Conservation (phyloP, 331 rosid genomes). For the Malus hybrid region DNA sequence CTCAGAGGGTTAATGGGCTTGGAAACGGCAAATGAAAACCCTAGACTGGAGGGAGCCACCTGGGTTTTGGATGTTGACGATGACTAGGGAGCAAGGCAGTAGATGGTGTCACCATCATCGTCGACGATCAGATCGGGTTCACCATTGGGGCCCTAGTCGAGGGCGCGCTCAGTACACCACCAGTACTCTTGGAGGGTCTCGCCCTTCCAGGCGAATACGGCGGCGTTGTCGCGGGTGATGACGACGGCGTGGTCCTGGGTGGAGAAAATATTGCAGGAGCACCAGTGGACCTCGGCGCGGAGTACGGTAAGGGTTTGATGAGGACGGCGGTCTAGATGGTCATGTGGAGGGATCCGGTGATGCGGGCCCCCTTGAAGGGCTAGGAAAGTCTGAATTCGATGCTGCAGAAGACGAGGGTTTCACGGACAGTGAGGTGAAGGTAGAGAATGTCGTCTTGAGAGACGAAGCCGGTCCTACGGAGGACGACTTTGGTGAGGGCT, state of each 20-base stretch:
- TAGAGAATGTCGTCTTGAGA: constrained; percentile 74
- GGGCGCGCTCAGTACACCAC: constrained; percentile 95
- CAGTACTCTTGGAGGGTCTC: constrained; percentile 95
- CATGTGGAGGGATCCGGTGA: constrained; percentile 97
- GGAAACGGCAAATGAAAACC: constrained; percentile 26
- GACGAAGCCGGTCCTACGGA: constrained; percentile 67
- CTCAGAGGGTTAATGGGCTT: constrained; percentile 23
- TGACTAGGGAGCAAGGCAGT: constrained; percentile 20
- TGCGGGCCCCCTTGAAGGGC: constrained; percentile 73
- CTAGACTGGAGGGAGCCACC: constrained; percentile 15
- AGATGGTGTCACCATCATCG: constrained; percentile 81
- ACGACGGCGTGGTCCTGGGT: constrained; percentile 96
- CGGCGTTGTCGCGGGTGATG: constrained; percentile 75
- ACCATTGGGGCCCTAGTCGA: constrained; percentile 74
- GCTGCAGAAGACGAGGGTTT: constrained; percentile 69
- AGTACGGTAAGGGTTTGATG: constrained; percentile 85
- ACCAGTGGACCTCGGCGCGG: constrained; percentile 94
- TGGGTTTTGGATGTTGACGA: constrained; percentile 19
- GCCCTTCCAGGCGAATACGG: constrained; percentile 94
- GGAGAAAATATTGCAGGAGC: constrained; percentile 94
- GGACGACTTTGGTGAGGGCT: constrained; percentile 34
- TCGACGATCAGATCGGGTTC: constrained; percentile 94
- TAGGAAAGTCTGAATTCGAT: constrained; percentile 56
- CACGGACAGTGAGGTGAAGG: constrained; percentile 75
- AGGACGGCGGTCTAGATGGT: constrained; percentile 92